Evolutionary conservation across 2,329 filamentous ascomycete species (phyloP), one percentile per base, ranked within the genome.

Genomic region (Fusarium continuum): DNA sequence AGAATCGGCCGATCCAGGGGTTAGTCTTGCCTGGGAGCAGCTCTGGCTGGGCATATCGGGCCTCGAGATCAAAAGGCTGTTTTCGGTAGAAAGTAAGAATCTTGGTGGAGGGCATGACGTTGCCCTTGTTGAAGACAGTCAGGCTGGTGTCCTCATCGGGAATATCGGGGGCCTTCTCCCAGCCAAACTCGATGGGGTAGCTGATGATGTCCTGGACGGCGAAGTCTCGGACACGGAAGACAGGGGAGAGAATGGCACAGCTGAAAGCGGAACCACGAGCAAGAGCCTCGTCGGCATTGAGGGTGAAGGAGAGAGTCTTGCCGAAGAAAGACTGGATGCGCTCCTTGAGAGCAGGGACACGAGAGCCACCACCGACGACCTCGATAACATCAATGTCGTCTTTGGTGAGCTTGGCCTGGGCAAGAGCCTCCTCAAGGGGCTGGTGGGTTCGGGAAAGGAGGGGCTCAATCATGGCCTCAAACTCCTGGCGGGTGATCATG

Each of bases 1-100:
- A 97, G 83, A 99, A 99, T 66, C 92, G 89, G 54, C 95, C 95
- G 70, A 99, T 97, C 91, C 94, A 98, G 41, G 95, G 91, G 76
- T 92, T 92, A 62, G 90, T 84, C 84, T 94, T 96, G 73, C 93
- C 93, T 16, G 95, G 95, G 8, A 99, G 88, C 50, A 85, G 79
- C 39, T 96, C 92, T 17, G 93, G 91, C 74, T 94, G 91, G 65
- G 91, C 89, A 76, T 99, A 99, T 71, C 91, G 90, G 59, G 95
- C 95, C 83, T 99, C 95, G 47, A 99, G 85, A 75, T 97, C 93
- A 77, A 98, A 99, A 40, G 93, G 86, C 80, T 98, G 92, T 84
- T 98, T 98, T 71, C 95, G 90, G 85, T 98, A 99, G 83, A 99
- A 99, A 32, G 95, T 99, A 50, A 99, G 88, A 68, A 99, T 98